Evolutionary conservation across 2,329 filamentous ascomycete species (phyloP).

Genomic region (Alternaria conjuncta): DNA sequence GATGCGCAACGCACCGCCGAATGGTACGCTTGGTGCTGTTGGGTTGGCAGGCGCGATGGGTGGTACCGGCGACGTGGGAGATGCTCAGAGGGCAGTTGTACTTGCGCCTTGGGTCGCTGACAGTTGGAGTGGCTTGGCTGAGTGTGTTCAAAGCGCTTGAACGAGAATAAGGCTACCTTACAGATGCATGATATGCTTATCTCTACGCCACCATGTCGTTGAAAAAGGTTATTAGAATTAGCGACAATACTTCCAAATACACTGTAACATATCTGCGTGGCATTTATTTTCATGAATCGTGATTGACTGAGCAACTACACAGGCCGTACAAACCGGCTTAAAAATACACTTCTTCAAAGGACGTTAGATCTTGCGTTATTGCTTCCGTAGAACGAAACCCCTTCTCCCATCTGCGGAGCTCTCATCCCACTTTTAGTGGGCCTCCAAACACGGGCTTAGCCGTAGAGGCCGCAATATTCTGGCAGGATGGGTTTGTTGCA

Average conservation of each 20-base stretch:
- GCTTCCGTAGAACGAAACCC: too few relatives aligned
- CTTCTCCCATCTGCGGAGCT: too few relatives aligned
- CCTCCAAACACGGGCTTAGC: too few relatives aligned
- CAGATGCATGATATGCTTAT: not conserved
- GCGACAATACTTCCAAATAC: too few relatives aligned
- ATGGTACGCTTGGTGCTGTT: conserved; percentile 69
- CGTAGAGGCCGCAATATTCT: too few relatives aligned
- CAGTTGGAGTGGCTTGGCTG: conserved; percentile 64
- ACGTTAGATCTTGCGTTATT: too few relatives aligned
- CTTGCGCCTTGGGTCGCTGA: conserved; percentile 77
- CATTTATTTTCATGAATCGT: too few relatives aligned
- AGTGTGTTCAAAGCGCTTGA: conserved; percentile 9
- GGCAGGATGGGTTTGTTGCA: too few relatives aligned
- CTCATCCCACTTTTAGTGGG: too few relatives aligned
- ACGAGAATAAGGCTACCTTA: not conserved
- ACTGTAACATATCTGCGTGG: not conserved
- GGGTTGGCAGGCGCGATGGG: conserved; percentile 77
- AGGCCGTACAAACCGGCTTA: too few relatives aligned
- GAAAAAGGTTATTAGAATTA: not conserved
- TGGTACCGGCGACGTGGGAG: conserved; percentile 71
- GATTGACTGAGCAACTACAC: too few relatives aligned
- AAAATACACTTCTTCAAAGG: too few relatives aligned
- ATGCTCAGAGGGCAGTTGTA: conserved; percentile 79
- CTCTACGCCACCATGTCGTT: not conserved
- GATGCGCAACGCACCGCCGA: conserved; percentile 73